Evolutionary conservation across 305 asterid species (phyloP).

Genomic region (Fraxinus sp.): DNA sequence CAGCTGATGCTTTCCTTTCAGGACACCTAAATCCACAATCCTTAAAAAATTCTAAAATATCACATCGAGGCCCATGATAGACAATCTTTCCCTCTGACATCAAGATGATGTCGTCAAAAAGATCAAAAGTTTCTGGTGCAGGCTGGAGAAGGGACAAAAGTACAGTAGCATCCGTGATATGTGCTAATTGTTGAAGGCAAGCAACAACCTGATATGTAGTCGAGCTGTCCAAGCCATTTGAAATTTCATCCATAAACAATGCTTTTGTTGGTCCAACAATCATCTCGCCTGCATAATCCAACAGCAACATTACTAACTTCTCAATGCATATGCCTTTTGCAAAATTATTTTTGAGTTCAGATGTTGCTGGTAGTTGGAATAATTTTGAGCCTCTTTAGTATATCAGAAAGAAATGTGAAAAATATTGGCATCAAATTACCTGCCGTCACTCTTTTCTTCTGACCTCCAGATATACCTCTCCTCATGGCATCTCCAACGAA

Average conservation of each 20-base stretch:
- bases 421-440: conserved; percentile 38
- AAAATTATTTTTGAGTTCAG: neutral
- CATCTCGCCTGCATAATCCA: conserved; percentile 62
- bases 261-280: conserved; percentile 79
- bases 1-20: conserved; percentile 59
- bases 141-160: conserved; percentile 89
- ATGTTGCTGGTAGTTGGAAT: neutral
- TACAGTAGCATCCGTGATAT: conserved; percentile 61
- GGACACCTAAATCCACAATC: conserved; percentile 57
- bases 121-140: conserved; percentile 83
- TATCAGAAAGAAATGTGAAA: neutral
- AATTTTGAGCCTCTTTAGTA: neutral
- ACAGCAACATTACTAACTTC: neutral
- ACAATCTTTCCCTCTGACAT: conserved; percentile 73
- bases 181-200: conserved; percentile 77
- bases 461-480: conserved; percentile 85
- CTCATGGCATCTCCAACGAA: conserved; percentile 74
- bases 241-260: conserved; percentile 82
- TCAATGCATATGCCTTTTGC: neutral
- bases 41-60: conserved; percentile 50
- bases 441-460: conserved; percentile 81
- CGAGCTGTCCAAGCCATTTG: conserved; percentile 79
- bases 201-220: conserved; percentile 68
- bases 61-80: conserved; percentile 65
- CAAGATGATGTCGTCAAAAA: conserved; percentile 74